Evolutionary conservation across 768 basidiomycete species (phyloP).

Genomic region (Rhizopogon vinicolor): DNA sequence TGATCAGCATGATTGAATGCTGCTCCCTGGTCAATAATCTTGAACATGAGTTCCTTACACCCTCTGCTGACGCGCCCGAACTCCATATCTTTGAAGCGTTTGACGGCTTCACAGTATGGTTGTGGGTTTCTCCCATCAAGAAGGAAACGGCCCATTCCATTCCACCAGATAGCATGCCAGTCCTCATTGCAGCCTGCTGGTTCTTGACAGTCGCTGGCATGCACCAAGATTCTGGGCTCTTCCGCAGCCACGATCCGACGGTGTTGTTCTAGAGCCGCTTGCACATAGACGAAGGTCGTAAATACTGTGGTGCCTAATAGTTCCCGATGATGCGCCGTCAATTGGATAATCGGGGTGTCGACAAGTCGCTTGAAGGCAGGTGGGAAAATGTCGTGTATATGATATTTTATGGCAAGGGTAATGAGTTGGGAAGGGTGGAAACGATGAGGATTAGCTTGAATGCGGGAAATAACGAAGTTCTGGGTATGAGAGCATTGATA

Average conservation of each 20-base stretch:
- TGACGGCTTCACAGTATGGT: constrained; percentile 9
- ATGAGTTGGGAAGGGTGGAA: not conserved
- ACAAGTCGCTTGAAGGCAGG: not conserved
- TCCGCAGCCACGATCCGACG: constrained; percentile 4
- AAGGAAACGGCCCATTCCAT: constrained; percentile 16
- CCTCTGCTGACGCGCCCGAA: constrained; percentile 12
- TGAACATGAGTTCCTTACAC: constrained; percentile 7
- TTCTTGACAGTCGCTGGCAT: constrained; percentile 3
- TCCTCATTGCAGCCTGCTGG: constrained; percentile 8
- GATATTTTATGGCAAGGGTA: not conserved
- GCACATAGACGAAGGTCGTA: not conserved
- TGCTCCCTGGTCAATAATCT: not conserved
- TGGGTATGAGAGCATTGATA: not conserved
- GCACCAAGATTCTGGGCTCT: not conserved
- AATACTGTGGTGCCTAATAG: not conserved
- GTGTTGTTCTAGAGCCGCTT: constrained; percentile 1
- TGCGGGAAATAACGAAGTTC: too few species aligned
- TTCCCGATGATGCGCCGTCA: not conserved
- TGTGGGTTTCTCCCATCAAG: constrained; percentile 14
- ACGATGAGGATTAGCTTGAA: too few species aligned
- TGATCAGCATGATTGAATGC: not conserved
- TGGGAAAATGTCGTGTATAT: not conserved
- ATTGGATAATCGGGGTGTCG: not conserved
- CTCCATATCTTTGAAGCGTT: constrained; percentile 8
- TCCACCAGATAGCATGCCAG: constrained; percentile 19